Conservation (phyloP, 345 rosid genomes). For the Gossypium stocksii region DNA sequence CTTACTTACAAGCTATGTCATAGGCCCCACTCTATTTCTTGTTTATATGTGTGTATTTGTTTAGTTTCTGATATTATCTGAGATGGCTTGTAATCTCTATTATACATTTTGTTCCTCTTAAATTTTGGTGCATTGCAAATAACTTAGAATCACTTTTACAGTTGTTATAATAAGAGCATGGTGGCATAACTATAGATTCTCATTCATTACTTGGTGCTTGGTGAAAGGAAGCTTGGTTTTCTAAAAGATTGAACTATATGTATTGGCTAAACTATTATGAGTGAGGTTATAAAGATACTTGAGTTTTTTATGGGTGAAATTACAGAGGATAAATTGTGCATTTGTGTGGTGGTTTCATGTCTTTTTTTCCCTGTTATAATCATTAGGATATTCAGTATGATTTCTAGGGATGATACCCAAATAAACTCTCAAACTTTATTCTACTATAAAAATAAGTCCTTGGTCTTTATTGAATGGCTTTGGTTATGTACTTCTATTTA, state of each 20-base stretch:
- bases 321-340: neutral
- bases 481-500: neutral
- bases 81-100: neutral
- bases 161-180: neutral
- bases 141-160: neutral
- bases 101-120: neutral
- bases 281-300: neutral
- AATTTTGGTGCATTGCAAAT: neutral
- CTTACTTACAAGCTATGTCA: neutral
- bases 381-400: neutral
- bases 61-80: neutral
- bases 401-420: neutral
- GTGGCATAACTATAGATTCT: neutral
- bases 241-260: neutral
- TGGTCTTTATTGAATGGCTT: neutral
- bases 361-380: neutral
- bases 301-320: conserved; percentile 1
- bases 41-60: neutral
- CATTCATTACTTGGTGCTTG: neutral
- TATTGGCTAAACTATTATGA: neutral
- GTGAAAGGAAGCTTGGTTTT: neutral
- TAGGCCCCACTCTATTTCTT: neutral
- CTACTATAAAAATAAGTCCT: neutral
- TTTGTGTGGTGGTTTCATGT: neutral
- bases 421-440: neutral